Conservation (phyloP, 345 rosid genomes). For the Microcos paniculata region DNA sequence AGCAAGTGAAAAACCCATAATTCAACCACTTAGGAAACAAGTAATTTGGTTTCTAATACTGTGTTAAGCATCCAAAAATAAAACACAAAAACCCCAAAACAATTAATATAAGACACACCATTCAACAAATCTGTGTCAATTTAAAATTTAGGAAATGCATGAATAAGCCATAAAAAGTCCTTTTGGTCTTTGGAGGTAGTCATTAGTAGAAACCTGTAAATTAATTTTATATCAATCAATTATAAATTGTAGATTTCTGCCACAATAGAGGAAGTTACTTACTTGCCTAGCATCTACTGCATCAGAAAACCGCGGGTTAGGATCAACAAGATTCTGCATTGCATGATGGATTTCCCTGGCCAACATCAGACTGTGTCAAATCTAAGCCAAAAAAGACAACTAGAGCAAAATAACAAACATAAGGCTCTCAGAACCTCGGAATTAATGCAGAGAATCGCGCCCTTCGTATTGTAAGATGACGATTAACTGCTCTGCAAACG, state of each 20-base stretch:
- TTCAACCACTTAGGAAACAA: background rate
- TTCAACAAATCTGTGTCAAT: background rate
- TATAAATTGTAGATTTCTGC: background rate
- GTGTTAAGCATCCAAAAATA: background rate
- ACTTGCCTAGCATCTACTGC: slow-evolving; percentile 99
- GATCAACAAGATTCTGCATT: slow-evolving; percentile 81
- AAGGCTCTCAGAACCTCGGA: slow-evolving; percentile 55
- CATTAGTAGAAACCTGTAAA: slow-evolving; percentile 1
- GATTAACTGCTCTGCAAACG: slow-evolving; percentile 59
- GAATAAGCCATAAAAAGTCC: background rate
- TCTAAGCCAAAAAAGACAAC: slow-evolving; percentile 1
- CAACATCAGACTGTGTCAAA: slow-evolving; percentile 21
- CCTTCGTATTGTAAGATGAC: slow-evolving; percentile 60
- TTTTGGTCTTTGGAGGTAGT: background rate
- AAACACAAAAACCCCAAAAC: background rate
- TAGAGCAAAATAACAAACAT: slow-evolving; percentile 5
- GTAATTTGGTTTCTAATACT: background rate
- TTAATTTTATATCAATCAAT: background rate
- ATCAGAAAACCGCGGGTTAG: slow-evolving; percentile 81
- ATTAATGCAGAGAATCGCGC: slow-evolving; percentile 95
- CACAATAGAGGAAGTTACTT: slow-evolving; percentile 27
- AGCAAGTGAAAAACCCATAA: background rate
- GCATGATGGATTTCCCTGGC: slow-evolving; percentile 90
- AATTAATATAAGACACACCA: background rate
- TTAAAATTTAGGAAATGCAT: slow-evolving; percentile 8